Base-by-base conservation (phyloP, 306 rosid species). In the Begonia masoniana region DNA sequence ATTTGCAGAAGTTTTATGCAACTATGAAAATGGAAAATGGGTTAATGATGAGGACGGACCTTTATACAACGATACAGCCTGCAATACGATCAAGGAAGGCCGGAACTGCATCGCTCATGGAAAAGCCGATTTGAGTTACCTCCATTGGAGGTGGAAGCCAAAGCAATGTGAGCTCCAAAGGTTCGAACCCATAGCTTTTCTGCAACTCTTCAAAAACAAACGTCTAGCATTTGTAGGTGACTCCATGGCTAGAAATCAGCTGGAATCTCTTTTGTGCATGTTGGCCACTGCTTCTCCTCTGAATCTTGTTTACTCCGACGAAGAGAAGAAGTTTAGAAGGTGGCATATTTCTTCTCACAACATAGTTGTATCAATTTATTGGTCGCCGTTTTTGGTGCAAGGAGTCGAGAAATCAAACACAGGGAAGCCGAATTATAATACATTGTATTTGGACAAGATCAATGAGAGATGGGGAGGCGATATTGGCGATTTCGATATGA, bases 181-280 rank as follows among this genome's bases (percentile, higher is more conserved):
- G 87, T 89, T 89, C 58, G 87, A 89, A 46, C 94, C 97, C 19
- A 26, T 47, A 26, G 63, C 72, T 59, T 89, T 85, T 47, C 86
- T 89, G 41, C 59, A 67, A 41, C 64, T 82, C 23, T 19, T 85
- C 50, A 61, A 36, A 1, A 76, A 78, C 83, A 85, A 82, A 55
- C 84, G 85, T 35, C 6, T 89, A 57, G 95, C 95, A 23, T 82
- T 89, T 77, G 82, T 89, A 2, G 97, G 97, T 3, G 97, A 89
- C 43, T 89, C 97, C 61, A 72, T 89, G 87, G 97, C 97, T 12
- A 89, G 97, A 68, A 89, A 89, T 78, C 97, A 89, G 58, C 55
- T 85, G 52, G 97, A 89, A 65, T 89, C 97, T 1, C 94, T 89
- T 52, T 89, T 89, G n/a, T 89, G 97, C 63, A 58, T 85, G 83